Evolutionary conservation across 2,329 filamentous ascomycete species (phyloP).

Genomic region (Botrytis tulipae): DNA sequence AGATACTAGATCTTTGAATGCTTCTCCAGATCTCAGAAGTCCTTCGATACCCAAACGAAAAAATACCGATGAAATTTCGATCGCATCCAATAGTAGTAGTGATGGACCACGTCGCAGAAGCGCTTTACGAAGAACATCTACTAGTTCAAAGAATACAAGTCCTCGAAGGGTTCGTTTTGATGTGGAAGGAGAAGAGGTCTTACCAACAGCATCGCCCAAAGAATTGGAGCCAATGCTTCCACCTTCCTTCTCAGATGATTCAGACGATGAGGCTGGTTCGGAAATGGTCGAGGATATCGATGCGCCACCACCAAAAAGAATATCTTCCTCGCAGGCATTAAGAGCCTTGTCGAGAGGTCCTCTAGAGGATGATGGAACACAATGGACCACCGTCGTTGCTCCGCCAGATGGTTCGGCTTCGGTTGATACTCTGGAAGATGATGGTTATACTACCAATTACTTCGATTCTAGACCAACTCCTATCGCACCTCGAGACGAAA

Average conservation of each 20-base stretch:
- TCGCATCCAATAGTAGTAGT: constrained; percentile 54
- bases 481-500: neutral
- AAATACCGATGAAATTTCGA: constrained; percentile 43
- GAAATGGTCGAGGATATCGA: constrained; percentile 39
- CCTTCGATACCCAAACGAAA: constrained; percentile 33
- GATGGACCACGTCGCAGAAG: constrained; percentile 52
- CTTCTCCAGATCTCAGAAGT: constrained; percentile 29
- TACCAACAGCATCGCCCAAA: constrained; percentile 56
- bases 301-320: constrained; percentile 50
- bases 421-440: constrained; percentile 25
- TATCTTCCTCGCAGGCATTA: constrained; percentile 55
- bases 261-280: constrained; percentile 39
- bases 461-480: neutral
- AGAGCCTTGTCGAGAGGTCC: constrained; percentile 52
- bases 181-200: constrained; percentile 58
- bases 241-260: constrained; percentile 26
- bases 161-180: constrained; percentile 63
- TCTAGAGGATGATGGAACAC: constrained; percentile 45
- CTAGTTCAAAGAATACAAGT: constrained; percentile 50
- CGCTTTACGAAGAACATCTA: constrained; percentile 56
- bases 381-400: constrained; percentile 38
- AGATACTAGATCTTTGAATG: constrained; percentile 28
- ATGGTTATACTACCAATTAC: constrained; percentile 10
- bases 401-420: constrained; percentile 38
- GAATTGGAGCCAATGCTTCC: constrained; percentile 15